Percentiles rank a stretch among this genome's conserved stretches.
phyloP scores from a whole-genome alignment of 1,139 yeast species.

The Cylindricascospora bacillispora region DNA sequence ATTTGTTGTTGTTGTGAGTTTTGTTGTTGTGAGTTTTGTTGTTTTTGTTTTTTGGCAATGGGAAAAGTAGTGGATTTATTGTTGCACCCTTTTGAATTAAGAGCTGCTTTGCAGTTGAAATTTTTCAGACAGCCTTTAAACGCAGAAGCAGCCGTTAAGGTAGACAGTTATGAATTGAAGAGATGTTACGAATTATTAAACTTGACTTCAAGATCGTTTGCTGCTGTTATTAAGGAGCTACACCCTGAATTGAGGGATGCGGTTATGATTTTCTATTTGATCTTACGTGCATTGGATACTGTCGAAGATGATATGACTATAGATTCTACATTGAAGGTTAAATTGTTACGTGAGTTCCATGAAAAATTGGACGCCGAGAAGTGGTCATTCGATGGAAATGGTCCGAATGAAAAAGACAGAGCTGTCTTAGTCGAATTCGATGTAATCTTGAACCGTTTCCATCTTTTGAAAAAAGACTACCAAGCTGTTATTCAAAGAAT shows the following conservation, averaged over 20 bases:
- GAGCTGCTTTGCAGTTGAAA: constrained; percentile 49
- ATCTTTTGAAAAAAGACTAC: constrained; percentile 59
- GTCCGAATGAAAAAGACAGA: constrained; percentile 71
- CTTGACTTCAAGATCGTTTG: constrained; percentile 78
- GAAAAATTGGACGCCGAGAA: constrained; percentile 40
- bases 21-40: background rate
- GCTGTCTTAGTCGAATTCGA: constrained; percentile 69
- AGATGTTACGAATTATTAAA: constrained; percentile 61
- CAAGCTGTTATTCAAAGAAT: constrained; percentile 70
- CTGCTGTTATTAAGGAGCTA: constrained; percentile 81
- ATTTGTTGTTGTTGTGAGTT: background rate
- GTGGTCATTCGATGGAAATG: constrained; percentile 73
- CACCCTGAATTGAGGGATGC: constrained; percentile 82
- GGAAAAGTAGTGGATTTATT: constrained; percentile 53
- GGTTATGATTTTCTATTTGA: constrained; percentile 70
- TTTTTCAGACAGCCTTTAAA: constrained; percentile 44
- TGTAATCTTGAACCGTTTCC: constrained; percentile 54
- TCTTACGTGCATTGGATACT: constrained; percentile 87
- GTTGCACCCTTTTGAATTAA: constrained; percentile 60
- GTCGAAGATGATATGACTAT: constrained; percentile 94
- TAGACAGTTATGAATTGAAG: constrained; percentile 33
- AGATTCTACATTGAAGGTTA: constrained; percentile 56
- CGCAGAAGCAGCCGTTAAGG: constrained; percentile 30
- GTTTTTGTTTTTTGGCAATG: constrained; percentile 35
- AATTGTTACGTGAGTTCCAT: constrained; percentile 59